These are phyloP conservation scores for Claviceps citrina DNA, from an alignment of 2,329 filamentous ascomycete species.

Conservation along the genomic window DNA sequence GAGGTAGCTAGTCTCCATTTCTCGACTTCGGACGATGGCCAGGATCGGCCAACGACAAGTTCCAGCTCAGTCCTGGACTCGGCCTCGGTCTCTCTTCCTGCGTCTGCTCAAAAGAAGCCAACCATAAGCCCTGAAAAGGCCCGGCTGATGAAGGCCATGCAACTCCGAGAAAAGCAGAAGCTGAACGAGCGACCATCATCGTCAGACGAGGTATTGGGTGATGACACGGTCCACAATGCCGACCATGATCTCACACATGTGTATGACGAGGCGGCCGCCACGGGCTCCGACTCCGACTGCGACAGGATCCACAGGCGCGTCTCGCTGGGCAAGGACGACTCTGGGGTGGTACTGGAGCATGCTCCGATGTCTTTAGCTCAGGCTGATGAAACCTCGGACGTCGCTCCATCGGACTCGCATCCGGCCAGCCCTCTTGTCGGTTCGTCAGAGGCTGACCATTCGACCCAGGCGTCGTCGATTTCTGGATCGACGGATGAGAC, in stretches of 20 bases:
- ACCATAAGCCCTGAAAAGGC: conserved; percentile 76
- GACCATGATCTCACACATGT: conserved; percentile 4
- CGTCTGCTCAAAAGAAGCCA: conserved; percentile 29
- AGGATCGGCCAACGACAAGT: conserved; percentile 26
- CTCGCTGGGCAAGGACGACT: conserved; percentile 34
- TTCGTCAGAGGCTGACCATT: conserved; percentile 40
- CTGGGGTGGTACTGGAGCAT: conserved; percentile 36
- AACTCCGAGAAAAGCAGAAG: conserved; percentile 64
- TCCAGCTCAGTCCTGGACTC: conserved; percentile 30
- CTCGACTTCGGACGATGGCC: conserved; percentile 8
- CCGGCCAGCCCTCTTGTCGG: conserved; percentile 38
- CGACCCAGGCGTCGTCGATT: conserved; percentile 48
- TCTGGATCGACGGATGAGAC: conserved; percentile 50
- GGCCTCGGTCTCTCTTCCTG: conserved; percentile 18
- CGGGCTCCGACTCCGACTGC: conserved; percentile 11
- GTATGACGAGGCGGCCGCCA: conserved; percentile 12
- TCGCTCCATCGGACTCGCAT: conserved; percentile 39
- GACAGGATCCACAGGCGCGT: conserved; percentile 18
- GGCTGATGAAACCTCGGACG: conserved; percentile 31
- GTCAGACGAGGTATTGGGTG: neutral
- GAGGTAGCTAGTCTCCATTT: conserved; percentile 22
- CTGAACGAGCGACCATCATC: conserved; percentile 3
- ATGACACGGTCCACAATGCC: conserved; percentile 8
- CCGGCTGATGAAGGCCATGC: conserved; percentile 83
- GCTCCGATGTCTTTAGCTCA: conserved; percentile 22